phyloP scores from a whole-genome alignment of 805 yeast species.

The Saturnispora sekii region DNA sequence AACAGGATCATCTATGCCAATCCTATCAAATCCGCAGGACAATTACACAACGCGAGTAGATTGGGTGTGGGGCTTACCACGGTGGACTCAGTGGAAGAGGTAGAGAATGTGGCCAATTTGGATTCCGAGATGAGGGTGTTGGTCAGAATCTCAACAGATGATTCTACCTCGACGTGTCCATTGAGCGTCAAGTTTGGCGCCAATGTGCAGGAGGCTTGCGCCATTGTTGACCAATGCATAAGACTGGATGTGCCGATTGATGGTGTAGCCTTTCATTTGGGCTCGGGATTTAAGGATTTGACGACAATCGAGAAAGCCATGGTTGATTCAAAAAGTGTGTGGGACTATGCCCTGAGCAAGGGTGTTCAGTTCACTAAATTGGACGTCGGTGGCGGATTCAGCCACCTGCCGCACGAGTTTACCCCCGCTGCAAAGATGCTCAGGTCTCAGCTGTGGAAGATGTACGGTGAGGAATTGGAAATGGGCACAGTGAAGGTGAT shows the following conservation, averaged over 20 bases:
- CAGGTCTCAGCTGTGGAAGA: slow-evolving; percentile 40
- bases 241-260: slow-evolving; percentile 51
- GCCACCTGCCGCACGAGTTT: slow-evolving; percentile 39
- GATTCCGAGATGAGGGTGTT: slow-evolving; percentile 55
- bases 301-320: slow-evolving; percentile 61
- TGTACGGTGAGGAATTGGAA: slow-evolving; percentile 41
- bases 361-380: slow-evolving; percentile 40
- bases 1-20: slow-evolving; percentile 70
- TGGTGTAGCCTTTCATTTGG: slow-evolving; percentile 94
- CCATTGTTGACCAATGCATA: slow-evolving; percentile 52
- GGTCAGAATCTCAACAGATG: slow-evolving; percentile 83
- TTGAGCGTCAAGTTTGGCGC: slow-evolving; percentile 88
- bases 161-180: slow-evolving; percentile 76
- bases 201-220: slow-evolving; percentile 40
- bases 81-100: slow-evolving; percentile 81
- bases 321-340: slow-evolving; percentile 56
- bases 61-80: slow-evolving; percentile 62
- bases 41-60: slow-evolving; percentile 58
- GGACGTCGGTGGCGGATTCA: slow-evolving; percentile 95
- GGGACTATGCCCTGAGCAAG: slow-evolving; percentile 40
- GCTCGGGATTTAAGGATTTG: slow-evolving; percentile 82
- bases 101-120: slow-evolving; percentile 52
- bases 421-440: slow-evolving; percentile 49
- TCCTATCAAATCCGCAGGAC: slow-evolving; percentile 86
- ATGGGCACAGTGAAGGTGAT: slow-evolving; percentile 38